These are phyloP conservation scores for Bauhinia variegata DNA, from an alignment of 306 rosid species.

Conservation along the genomic window DNA sequence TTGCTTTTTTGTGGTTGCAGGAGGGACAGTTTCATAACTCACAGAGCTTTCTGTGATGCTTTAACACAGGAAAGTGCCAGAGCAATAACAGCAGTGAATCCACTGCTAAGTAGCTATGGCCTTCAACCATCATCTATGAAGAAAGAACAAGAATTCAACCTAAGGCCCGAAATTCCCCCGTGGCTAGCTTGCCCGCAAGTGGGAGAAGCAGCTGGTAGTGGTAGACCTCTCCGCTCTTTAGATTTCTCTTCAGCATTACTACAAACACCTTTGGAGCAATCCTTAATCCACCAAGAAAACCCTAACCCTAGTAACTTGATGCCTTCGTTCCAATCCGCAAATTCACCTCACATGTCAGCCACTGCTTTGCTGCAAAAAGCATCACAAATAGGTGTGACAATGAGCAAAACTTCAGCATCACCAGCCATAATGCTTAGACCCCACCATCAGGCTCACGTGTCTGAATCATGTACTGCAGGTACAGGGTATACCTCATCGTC, in stretches of 20 bases:
- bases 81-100: conserved; percentile 44
- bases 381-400: conserved; percentile 63
- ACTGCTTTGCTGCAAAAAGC: conserved; percentile 70
- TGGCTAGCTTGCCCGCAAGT: conserved; percentile 37
- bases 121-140: conserved; percentile 39
- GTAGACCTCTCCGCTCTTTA: conserved; percentile 10
- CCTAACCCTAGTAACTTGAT: conserved; percentile 47
- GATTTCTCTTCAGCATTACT: conserved; percentile 30
- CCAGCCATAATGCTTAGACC: conserved; percentile 33
- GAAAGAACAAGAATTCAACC: conserved; percentile 38
- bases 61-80: conserved; percentile 67
- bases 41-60: conserved; percentile 89
- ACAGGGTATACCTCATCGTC: conserved; percentile 8
- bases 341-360: conserved; percentile 61
- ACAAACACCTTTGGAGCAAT: conserved; percentile 27
- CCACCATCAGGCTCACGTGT: conserved; percentile 34
- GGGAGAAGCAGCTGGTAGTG: background rate
- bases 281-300: conserved; percentile 40
- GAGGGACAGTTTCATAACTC: conserved; percentile 91
- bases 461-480: conserved; percentile 1
- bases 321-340: background rate
- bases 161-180: conserved; percentile 31
- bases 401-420: conserved; percentile 39
- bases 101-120: conserved; percentile 39
- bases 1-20: conserved; percentile 46